These are phyloP conservation scores for Didymella lethalis DNA, from an alignment of 2,329 filamentous ascomycete genomes.

Conservation along the genomic window DNA sequence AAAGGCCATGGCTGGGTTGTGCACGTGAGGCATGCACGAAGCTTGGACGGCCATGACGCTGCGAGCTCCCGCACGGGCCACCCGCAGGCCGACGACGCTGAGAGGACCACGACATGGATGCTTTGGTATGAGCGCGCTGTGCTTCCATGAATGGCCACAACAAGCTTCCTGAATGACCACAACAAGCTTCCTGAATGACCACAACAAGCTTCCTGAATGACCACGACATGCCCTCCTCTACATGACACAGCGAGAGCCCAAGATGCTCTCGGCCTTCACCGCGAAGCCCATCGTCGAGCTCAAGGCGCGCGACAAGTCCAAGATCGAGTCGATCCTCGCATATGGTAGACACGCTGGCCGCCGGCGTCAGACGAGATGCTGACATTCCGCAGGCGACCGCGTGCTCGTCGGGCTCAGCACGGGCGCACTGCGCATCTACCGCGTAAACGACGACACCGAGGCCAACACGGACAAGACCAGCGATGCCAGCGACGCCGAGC, in stretches of 20 bases:
- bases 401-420: slow-evolving; percentile 92
- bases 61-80: slow-evolving; percentile 23
- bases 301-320: slow-evolving; percentile 91
- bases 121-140: too few species aligned
- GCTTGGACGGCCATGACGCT: slow-evolving; percentile 38
- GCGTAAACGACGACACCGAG: slow-evolving; percentile 74
- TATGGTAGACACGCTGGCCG: slow-evolving; percentile 68
- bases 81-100: background rate
- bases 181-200: slow-evolving; percentile 14
- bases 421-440: slow-evolving; percentile 87
- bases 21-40: background rate
- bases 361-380: background rate
- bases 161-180: slow-evolving; percentile 13
- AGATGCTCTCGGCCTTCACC: slow-evolving; percentile 96
- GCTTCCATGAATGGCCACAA: too few species aligned
- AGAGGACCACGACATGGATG: too few species aligned
- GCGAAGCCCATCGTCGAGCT: slow-evolving; percentile 97
- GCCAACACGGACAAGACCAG: background rate
- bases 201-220: slow-evolving; percentile 23
- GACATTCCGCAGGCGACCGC: slow-evolving; percentile 71
- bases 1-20: too few species aligned
- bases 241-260: slow-evolving; percentile 28
- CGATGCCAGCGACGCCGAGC: too few species aligned
- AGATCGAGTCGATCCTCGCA: slow-evolving; percentile 93
- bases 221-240: slow-evolving; percentile 25